These are phyloP conservation scores for Neurospora discreta DNA, from an alignment of 495 filamentous ascomycete species.

Conservation along the genomic window DNA sequence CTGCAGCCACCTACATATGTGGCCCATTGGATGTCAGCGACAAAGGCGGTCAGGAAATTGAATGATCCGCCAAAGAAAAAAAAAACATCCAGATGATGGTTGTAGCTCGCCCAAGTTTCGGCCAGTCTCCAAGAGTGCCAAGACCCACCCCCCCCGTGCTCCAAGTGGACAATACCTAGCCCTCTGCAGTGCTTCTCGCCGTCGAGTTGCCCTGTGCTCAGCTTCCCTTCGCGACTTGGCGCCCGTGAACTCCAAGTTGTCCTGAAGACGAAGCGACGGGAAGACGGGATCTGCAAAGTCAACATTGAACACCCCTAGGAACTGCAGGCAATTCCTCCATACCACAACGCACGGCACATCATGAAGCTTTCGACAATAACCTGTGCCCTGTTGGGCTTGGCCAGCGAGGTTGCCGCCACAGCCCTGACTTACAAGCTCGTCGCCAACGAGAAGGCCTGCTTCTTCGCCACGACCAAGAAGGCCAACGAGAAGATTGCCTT, in stretches of 20 bases:
- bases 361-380: slow-evolving; percentile 41
- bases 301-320: neutral
- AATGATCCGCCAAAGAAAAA: slow-evolving; percentile 17
- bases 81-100: neutral
- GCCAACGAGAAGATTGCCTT: slow-evolving; percentile 85
- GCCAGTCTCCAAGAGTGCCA: neutral
- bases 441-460: slow-evolving; percentile 91
- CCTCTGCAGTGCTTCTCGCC: neutral
- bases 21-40: neutral
- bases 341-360: slow-evolving; percentile 10
- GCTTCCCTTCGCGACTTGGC: neutral
- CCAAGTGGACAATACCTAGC: neutral
- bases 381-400: slow-evolving; percentile 54
- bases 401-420: slow-evolving; percentile 56
- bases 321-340: neutral
- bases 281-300: neutral
- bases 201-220: neutral
- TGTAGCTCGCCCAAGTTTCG: neutral
- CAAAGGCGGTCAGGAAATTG: slow-evolving; percentile 9
- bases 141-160: neutral
- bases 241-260: neutral
- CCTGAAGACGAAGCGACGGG: neutral
- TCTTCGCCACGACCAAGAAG: slow-evolving; percentile 69
- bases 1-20: neutral
- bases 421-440: slow-evolving; percentile 89